Percentiles rank a stretch among this genome's conserved stretches.
phyloP scores from a whole-genome alignment of 1,139 yeast species.

The Yamadazyma pseudoaaseri region DNA sequence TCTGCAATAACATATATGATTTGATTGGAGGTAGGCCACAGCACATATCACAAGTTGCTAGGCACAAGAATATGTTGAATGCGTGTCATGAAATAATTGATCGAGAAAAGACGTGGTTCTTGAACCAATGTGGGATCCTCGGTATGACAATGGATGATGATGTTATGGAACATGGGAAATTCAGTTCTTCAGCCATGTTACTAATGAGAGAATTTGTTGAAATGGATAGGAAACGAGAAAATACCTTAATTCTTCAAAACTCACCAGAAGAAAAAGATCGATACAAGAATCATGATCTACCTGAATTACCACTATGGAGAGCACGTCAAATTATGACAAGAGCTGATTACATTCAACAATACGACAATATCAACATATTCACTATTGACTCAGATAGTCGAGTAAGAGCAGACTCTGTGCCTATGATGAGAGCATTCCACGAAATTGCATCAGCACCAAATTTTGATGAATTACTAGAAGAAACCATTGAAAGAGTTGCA shows the following conservation, averaged over 20 bases:
- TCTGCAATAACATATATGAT: constrained; percentile 60
- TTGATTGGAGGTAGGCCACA: constrained; percentile 85
- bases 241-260: constrained; percentile 25
- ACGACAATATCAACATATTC: constrained; percentile 74
- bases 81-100: constrained; percentile 76
- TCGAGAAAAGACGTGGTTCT: constrained; percentile 80
- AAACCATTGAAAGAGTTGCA: constrained; percentile 68
- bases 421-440: constrained; percentile 88
- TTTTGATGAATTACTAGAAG: constrained; percentile 65
- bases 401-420: constrained; percentile 79
- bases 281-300: constrained; percentile 52
- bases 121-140: constrained; percentile 76
- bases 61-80: constrained; percentile 56
- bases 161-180: constrained; percentile 84
- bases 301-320: constrained; percentile 79
- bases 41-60: constrained; percentile 72
- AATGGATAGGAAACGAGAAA: constrained; percentile 50
- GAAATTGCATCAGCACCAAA: constrained; percentile 74
- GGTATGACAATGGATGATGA: constrained; percentile 86
- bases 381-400: constrained; percentile 74
- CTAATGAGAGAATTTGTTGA: constrained; percentile 71
- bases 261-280: constrained; percentile 18
- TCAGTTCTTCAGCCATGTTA: constrained; percentile 74
- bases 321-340: constrained; percentile 85
- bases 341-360: constrained; percentile 72